These are phyloP conservation scores for Barbatosphaeria neglecta DNA, from an alignment of 495 filamentous ascomycete genomes.

Conservation along the genomic window DNA sequence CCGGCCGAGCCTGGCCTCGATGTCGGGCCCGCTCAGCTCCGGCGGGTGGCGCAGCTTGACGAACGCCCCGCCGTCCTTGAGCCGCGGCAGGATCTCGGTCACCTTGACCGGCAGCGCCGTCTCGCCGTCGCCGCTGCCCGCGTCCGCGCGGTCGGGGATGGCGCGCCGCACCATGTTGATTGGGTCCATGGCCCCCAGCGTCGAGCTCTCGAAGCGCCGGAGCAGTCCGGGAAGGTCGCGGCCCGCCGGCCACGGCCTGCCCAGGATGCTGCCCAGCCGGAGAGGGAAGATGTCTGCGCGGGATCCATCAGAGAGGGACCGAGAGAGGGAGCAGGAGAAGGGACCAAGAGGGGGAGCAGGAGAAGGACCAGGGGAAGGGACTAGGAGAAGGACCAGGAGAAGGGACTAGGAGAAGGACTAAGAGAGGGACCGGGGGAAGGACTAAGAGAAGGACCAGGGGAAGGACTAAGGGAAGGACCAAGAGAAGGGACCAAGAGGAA, in stretches of 20 bases:
- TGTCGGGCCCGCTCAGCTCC: constrained; percentile 39
- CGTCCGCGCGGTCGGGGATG: constrained; percentile 40
- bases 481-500: neutral
- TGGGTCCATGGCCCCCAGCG: constrained; percentile 50
- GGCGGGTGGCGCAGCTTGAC: constrained; percentile 66
- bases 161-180: constrained; percentile 48
- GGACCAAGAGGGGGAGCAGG: neutral
- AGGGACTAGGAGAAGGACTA: neutral
- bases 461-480: neutral
- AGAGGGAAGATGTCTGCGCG: constrained; percentile 72
- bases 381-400: neutral
- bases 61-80: constrained; percentile 89
- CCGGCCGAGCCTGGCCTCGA: constrained; percentile 37
- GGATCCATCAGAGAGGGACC: neutral
- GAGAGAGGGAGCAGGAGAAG: neutral
- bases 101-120: constrained; percentile 62
- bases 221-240: constrained; percentile 48
- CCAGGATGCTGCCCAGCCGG: constrained; percentile 55
- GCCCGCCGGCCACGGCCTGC: constrained; percentile 43
- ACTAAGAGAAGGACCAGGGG: too few species aligned
- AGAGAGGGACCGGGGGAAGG: neutral
- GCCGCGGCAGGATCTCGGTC: constrained; percentile 64
- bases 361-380: too few species aligned
- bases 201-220: constrained; percentile 48
- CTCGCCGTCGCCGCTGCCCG: too few species aligned